Percentiles rank a stretch among this genome's conserved stretches.
These are phyloP conservation scores for Coniosporium apollinis DNA, from an alignment of 495 filamentous ascomycete genomes.

Conservation along the genomic window DNA sequence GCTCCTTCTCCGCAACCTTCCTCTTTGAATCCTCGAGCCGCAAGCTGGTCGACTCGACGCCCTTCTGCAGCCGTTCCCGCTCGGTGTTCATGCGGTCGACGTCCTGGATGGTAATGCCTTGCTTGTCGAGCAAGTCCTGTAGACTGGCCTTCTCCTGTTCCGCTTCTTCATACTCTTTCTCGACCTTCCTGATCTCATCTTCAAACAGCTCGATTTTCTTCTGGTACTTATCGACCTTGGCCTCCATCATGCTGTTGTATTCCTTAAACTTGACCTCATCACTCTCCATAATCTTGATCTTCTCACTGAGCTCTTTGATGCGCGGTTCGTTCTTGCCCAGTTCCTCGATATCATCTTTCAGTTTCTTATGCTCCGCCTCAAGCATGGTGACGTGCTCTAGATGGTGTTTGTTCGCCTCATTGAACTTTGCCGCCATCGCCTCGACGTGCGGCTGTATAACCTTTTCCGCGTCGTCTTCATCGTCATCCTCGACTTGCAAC, in stretches of 20 bases:
- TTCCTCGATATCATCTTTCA: constrained; percentile 73
- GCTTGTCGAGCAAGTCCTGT: constrained; percentile 71
- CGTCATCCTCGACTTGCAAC: constrained; percentile 74
- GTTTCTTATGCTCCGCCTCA: constrained; percentile 61
- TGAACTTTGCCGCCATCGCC: constrained; percentile 79
- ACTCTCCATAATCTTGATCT: constrained; percentile 73
- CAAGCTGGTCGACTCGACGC: constrained; percentile 52
- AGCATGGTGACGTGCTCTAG: constrained; percentile 64
- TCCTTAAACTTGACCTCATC: constrained; percentile 85
- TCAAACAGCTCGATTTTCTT: constrained; percentile 55
- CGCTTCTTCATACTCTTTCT: constrained; percentile 56
- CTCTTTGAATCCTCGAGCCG: constrained; percentile 70
- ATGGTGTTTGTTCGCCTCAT: constrained; percentile 61
- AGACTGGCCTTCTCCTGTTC: constrained; percentile 67
- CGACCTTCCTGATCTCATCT: constrained; percentile 61
- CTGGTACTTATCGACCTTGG: constrained; percentile 71
- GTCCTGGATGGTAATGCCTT: constrained; percentile 88
- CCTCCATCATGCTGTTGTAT: constrained; percentile 66
- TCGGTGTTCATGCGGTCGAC: constrained; percentile 98
- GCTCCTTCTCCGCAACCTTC: constrained; percentile 66
- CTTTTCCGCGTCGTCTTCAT: constrained; percentile 65
- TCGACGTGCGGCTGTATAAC: constrained; percentile 70
- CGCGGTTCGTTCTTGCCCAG: constrained; percentile 72
- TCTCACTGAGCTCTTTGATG: constrained; percentile 62
- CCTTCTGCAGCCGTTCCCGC: constrained; percentile 75